Evolutionary conservation across 257 asterid species (phyloP), one percentile per base, ranked within the genome.

Genomic region (Pogostemon cablin): DNA sequence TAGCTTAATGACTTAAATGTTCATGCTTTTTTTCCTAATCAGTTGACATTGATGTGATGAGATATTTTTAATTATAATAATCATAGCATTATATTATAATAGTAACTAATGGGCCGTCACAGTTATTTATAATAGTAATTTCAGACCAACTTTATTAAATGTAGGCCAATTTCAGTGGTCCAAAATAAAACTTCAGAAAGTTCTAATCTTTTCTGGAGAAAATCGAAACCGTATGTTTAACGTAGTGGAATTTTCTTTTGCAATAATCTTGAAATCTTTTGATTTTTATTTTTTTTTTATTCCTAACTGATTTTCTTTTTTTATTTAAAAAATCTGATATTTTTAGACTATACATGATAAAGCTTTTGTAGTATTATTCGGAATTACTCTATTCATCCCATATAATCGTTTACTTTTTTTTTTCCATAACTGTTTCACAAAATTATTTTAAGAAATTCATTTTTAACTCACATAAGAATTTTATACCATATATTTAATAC

Each of bases 181-280:
- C 70, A 69, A 67, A 79, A 68, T 72, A 9, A 65, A 74, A 35
- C 49, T 53, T 46, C 12, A 50, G 49, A 78, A 65, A 38, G 68
- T 38, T 50, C 77, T 59, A 37, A 39, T 15, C 20, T 53, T 38
- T 73, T 67, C 57, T 76, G 84, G 56, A 71, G 56, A 74, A 49
- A 82, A 82, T 73, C 80, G 86, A 76, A 82, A 70, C 84, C 84
- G 84, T 77, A 49, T 48, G 56, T 8, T 38, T 15, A 70, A 69
- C 70, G 76, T 50, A 76, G 66, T 76, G 77, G 65, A 60, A 46
- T 55, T 72, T 72, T 52, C 71, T 75, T 35, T 68, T 55, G 63
- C 43, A 56, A 15, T 15, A 69, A 55, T 65, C 56, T 43, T 1
- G 2, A 17, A 52, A 34, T 20, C 0, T 2, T 8, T 32, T 35